phyloP scores from a whole-genome alignment of 352 stramenopile species.

The Phytophthora niederhauseri region DNA sequence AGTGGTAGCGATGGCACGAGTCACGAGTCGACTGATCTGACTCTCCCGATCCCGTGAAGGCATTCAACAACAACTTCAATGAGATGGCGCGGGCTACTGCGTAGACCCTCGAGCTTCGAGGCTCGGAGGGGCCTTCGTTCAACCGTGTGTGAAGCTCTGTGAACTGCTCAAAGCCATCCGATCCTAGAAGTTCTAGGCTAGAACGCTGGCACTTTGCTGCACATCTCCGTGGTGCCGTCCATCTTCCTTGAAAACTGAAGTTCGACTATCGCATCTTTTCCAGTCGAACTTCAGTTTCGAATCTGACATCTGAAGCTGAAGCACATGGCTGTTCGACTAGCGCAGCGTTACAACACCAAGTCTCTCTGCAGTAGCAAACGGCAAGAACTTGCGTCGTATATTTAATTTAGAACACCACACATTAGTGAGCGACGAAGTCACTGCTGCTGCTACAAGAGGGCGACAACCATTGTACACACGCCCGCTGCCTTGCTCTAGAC shows the following conservation, averaged over 20 bases:
- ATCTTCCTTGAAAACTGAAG: constrained; percentile 16
- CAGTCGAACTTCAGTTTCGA: constrained; percentile 7
- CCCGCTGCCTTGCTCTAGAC: constrained; percentile 13
- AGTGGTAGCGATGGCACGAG: constrained; percentile 1
- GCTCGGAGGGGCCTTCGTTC: too few species aligned
- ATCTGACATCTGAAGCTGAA: neutral
- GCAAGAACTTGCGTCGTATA: constrained; percentile 6
- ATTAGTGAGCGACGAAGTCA: neutral
- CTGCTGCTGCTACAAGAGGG: constrained; percentile 1
- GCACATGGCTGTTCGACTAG: constrained; percentile 1
- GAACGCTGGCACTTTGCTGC: neutral
- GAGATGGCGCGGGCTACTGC: neutral
- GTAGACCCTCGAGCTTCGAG: neutral
- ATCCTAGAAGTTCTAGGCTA: too few species aligned
- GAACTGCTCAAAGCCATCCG: neutral
- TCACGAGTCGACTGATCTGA: too few species aligned
- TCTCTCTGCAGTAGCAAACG: constrained; percentile 1
- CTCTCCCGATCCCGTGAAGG: neutral
- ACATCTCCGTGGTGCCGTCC: constrained; percentile 3
- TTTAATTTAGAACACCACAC: constrained; percentile 1
- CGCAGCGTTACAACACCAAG: too few species aligned
- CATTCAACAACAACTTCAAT: constrained; percentile 5
- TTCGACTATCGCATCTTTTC: neutral
- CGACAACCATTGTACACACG: neutral
- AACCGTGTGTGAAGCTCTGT: too few species aligned